These are phyloP conservation scores for Rosa chinensis DNA, from an alignment of 306 rosid genomes.

Conservation along the genomic window DNA sequence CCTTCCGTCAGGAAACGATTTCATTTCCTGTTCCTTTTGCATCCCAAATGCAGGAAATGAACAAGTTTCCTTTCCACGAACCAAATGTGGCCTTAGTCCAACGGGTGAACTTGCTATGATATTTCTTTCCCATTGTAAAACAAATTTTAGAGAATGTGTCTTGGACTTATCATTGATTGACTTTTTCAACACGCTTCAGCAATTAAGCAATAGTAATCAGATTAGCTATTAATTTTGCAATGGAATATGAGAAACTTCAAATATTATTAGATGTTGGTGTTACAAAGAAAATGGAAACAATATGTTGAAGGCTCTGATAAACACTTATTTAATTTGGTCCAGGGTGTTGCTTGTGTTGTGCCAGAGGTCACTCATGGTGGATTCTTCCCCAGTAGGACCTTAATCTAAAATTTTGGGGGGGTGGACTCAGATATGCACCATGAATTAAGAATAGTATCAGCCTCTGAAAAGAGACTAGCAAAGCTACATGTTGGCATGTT, in stretches of 20 bases:
- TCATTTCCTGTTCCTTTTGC: too few relatives aligned
- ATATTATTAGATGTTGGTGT: neutral
- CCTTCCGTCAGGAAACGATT: too few relatives aligned
- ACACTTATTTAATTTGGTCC: neutral
- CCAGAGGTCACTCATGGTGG: constrained; percentile 7
- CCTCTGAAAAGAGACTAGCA: neutral
- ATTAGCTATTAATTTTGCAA: neutral
- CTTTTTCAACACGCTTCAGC: neutral
- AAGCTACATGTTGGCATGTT: constrained; percentile 47
- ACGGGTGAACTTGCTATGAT: too few relatives aligned
- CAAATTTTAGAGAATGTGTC: too few relatives aligned
- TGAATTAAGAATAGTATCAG: neutral
- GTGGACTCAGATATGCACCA: neutral
- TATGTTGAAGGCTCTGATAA: neutral
- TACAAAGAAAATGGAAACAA: neutral
- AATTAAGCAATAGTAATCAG: neutral
- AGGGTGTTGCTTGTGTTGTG: neutral
- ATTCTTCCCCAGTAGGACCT: constrained; percentile 30
- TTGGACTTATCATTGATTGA: neutral
- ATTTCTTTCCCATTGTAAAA: too few relatives aligned
- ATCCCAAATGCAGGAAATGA: too few relatives aligned
- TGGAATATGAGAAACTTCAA: too few relatives aligned
- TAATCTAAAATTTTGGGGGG: neutral
- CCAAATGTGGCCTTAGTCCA: too few relatives aligned
- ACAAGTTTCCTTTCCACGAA: too few relatives aligned